Conservation (phyloP, 495 filamentous ascomycete genomes). For the Aspergillus homomorphus region DNA sequence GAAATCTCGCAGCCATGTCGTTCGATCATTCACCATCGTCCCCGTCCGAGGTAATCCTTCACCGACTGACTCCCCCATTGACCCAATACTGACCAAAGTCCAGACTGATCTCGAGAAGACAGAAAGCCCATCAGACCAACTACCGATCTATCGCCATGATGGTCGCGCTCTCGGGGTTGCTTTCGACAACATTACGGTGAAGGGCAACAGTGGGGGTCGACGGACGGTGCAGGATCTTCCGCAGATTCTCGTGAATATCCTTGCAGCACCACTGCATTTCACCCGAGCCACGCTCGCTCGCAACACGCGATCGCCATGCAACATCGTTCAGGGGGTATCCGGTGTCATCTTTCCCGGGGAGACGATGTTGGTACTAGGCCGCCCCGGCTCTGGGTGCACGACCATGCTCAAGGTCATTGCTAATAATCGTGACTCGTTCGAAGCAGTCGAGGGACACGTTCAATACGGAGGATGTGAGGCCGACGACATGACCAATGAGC, state of each 20-base stretch:
- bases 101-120: background rate
- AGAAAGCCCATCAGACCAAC: background rate
- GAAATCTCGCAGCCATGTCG: too few relatives aligned
- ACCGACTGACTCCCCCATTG: too few relatives aligned
- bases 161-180: background rate
- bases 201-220: slow-evolving; percentile 49
- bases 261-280: too few relatives aligned
- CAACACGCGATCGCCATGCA: slow-evolving; percentile 8
- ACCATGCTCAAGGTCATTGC: slow-evolving; percentile 57
- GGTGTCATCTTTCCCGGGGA: slow-evolving; percentile 45
- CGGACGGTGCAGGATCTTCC: slow-evolving; percentile 19
- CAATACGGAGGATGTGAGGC: too few relatives aligned
- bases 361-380: slow-evolving; percentile 32
- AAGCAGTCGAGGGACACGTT: slow-evolving; percentile 52
- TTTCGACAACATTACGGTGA: slow-evolving; percentile 8
- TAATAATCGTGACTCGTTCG: slow-evolving; percentile 55
- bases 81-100: too few relatives aligned
- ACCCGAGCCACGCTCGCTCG: slow-evolving; percentile 7
- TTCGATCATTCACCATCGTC: too few relatives aligned
- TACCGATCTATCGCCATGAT: background rate
- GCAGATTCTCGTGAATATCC: slow-evolving; percentile 16
- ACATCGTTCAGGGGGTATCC: slow-evolving; percentile 15
- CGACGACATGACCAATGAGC: slow-evolving; percentile 51
- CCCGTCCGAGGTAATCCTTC: too few relatives aligned
- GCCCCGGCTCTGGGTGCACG: slow-evolving; percentile 33